phyloP scores from a whole-genome alignment of 2,329 filamentous ascomycete genomes.

The Volutella citrinella region DNA sequence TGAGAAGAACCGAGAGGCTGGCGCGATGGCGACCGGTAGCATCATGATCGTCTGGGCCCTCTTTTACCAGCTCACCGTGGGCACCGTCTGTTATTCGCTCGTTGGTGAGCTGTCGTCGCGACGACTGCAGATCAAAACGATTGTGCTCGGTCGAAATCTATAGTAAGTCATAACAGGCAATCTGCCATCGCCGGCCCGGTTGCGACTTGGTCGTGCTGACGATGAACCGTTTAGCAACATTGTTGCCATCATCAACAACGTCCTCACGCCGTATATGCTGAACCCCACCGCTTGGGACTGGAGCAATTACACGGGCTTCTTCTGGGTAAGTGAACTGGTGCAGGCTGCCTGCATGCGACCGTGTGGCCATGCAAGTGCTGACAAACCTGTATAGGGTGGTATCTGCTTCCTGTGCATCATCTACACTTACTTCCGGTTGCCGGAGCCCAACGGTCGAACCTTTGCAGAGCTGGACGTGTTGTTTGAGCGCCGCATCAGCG shows the following conservation, averaged over 20 bases:
- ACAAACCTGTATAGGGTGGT: slow-evolving; percentile 48
- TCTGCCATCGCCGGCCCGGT: not conserved
- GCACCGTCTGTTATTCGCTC: slow-evolving; percentile 85
- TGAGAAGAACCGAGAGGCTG: slow-evolving; percentile 52
- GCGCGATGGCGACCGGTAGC: slow-evolving; percentile 73
- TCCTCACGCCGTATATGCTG: slow-evolving; percentile 89
- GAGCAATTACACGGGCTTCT: slow-evolving; percentile 84
- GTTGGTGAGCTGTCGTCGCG: slow-evolving; percentile 82
- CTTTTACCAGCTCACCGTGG: slow-evolving; percentile 82
- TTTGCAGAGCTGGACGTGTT: slow-evolving; percentile 85
- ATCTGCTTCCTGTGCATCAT: slow-evolving; percentile 78
- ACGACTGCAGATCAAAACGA: slow-evolving; percentile 85
- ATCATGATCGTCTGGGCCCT: slow-evolving; percentile 84
- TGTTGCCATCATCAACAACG: slow-evolving; percentile 75
- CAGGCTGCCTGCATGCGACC: not conserved
- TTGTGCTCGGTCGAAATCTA: slow-evolving; percentile 78
- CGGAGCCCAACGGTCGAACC: slow-evolving; percentile 74
- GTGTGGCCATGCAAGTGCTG: slow-evolving; percentile 5
- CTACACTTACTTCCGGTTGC: slow-evolving; percentile 59
- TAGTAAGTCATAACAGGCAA: slow-evolving; percentile 46
- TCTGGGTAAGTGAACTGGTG: slow-evolving; percentile 56
- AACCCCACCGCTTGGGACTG: slow-evolving; percentile 86
- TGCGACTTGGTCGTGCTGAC: not conserved
- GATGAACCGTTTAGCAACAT: slow-evolving; percentile 55
- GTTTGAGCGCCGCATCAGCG: slow-evolving; percentile 70